Percentiles rank a stretch among this genome's conserved stretches.
Conservation (phyloP, 192 early-diverging fungal genomes). For the Backusella sp. region DNA sequence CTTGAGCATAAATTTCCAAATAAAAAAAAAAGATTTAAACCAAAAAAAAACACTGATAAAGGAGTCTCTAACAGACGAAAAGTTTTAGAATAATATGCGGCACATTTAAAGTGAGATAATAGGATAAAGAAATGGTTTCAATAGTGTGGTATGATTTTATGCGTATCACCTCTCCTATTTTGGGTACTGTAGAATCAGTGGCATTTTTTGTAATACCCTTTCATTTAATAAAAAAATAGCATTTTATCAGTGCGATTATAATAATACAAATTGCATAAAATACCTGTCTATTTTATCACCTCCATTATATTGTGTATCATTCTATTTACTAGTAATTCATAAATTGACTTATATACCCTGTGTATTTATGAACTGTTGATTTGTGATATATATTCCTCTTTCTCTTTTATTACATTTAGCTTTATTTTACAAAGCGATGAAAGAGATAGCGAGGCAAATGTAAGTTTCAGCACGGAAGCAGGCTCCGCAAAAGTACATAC, state of each 20-base stretch:
- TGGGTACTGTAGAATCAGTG: not conserved
- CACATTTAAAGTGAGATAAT: not conserved
- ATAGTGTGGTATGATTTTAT: not conserved
- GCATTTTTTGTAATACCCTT: not conserved
- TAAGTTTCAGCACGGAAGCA: not conserved
- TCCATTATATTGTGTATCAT: not conserved
- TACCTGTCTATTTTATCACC: not conserved
- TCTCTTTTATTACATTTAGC: not conserved
- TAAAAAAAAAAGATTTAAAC: not conserved
- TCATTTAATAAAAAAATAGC: not conserved
- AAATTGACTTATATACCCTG: too few relatives aligned
- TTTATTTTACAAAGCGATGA: not conserved
- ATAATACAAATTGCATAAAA: not conserved
- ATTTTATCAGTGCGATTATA: not conserved
- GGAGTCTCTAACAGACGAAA: not conserved
- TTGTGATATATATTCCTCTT: not conserved
- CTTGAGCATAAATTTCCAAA: not conserved
- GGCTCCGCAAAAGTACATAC: not conserved
- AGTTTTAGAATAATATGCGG: not conserved
- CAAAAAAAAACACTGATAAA: not conserved
- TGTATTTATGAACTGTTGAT: not conserved
- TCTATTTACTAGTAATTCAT: not conserved
- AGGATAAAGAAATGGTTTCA: not conserved
- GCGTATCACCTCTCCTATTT: not conserved
- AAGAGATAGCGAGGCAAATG: not conserved